These are phyloP conservation scores for Vaccinium macrocarpon DNA, from an alignment of 148 eudicot species.

Conservation along the genomic window DNA sequence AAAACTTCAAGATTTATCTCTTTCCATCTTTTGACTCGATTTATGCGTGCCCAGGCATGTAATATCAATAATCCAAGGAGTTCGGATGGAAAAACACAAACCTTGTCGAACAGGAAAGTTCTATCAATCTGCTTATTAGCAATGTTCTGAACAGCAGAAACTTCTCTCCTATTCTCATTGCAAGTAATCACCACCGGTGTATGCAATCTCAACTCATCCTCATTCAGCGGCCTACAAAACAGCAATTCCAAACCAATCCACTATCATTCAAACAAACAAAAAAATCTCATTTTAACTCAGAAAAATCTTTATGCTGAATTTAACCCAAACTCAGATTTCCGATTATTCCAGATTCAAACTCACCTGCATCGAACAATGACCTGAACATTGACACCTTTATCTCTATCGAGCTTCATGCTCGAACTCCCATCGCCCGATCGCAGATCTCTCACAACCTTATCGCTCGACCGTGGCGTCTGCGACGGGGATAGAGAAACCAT, in stretches of 20 bases:
- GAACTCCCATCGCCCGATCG: conserved; percentile 56
- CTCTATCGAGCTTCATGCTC: conserved; percentile 55
- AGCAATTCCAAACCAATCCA: conserved; percentile 12
- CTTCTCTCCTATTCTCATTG: conserved; percentile 84
- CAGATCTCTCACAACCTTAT: conserved; percentile 78
- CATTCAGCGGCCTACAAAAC: conserved; percentile 70
- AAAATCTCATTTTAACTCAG: not conserved
- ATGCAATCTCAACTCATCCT: conserved; percentile 71
- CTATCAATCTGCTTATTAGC: conserved; percentile 98
- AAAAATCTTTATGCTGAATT: conserved; percentile 4
- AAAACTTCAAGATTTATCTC: not conserved
- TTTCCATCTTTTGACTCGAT: not conserved
- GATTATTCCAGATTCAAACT: conserved; percentile 22
- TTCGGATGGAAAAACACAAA: conserved; percentile 23
- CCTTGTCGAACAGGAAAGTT: conserved; percentile 89
- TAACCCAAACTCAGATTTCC: conserved; percentile 1
- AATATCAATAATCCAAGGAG: not conserved
- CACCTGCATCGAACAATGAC: conserved; percentile 97
- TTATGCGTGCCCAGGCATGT: not conserved
- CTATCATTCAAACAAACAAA: not conserved
- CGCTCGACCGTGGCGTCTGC: conserved; percentile 77
- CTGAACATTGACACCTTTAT: conserved; percentile 95
- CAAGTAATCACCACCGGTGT: conserved; percentile 83
- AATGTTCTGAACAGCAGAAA: conserved; percentile 78
- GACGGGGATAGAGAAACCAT: conserved; percentile 62